Percentiles rank a stretch among this genome's conserved stretches.
These are phyloP conservation scores for Discostella stelligera DNA, from an alignment of 352 stramenopile species.

Conservation along the genomic window DNA sequence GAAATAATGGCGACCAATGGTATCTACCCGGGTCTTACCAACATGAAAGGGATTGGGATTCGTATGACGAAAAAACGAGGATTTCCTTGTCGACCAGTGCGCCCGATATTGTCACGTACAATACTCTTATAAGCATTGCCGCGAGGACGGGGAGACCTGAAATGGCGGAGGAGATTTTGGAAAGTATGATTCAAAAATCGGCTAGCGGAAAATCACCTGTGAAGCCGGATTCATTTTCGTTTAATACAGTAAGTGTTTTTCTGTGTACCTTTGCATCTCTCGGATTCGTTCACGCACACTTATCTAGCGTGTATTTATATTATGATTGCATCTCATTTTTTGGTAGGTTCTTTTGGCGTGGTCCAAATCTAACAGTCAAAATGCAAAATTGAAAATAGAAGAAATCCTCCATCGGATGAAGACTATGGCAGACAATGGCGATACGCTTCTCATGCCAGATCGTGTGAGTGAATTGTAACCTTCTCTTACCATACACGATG, in stretches of 20 bases:
- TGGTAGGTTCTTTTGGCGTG: constrained; percentile 38
- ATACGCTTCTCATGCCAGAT: constrained; percentile 37
- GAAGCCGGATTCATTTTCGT: constrained; percentile 35
- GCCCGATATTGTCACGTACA: constrained; percentile 61
- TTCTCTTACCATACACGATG: not conserved
- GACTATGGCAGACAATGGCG: constrained; percentile 35
- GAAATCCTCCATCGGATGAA: constrained; percentile 38
- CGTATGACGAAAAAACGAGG: not conserved
- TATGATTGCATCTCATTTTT: too few relatives aligned
- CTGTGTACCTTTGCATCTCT: not conserved
- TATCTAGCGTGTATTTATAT: too few relatives aligned
- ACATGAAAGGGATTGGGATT: not conserved
- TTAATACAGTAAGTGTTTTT: constrained; percentile 43
- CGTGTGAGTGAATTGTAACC: constrained; percentile 23
- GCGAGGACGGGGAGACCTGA: constrained; percentile 19
- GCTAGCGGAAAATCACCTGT: constrained; percentile 17
- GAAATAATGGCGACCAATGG: not conserved
- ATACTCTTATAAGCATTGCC: constrained; percentile 58
- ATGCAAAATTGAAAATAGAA: constrained; percentile 13
- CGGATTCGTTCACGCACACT: not conserved
- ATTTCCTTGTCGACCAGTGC: constrained; percentile 18
- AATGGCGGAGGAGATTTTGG: constrained; percentile 34
- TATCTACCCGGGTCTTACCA: not conserved
- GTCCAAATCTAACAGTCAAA: constrained; percentile 22
- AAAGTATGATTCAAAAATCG: constrained; percentile 38